Evolutionary conservation across 1,139 yeast genomes (phyloP).

Genomic region (Taphrina deformans): DNA sequence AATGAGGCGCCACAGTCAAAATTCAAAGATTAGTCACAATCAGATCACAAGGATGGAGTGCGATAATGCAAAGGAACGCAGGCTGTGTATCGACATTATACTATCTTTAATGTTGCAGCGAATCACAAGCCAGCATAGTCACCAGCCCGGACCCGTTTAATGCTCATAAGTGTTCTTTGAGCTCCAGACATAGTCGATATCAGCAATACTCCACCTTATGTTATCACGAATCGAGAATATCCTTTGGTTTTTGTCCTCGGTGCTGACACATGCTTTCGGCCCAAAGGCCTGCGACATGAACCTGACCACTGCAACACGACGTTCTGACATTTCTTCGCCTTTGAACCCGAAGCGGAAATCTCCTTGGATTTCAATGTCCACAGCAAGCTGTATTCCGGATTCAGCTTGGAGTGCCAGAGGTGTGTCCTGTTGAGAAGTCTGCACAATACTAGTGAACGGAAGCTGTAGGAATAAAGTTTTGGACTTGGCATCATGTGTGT

Average conservation of each 20-base stretch:
- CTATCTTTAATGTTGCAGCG: background rate
- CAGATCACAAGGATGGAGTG: too few species aligned
- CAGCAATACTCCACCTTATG: slow-evolving; percentile 19
- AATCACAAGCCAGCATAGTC: background rate
- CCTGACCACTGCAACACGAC: slow-evolving; percentile 11
- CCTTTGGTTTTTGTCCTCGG: slow-evolving; percentile 17
- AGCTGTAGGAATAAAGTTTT: slow-evolving; percentile 20
- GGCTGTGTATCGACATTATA: too few species aligned
- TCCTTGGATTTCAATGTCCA: slow-evolving; percentile 21
- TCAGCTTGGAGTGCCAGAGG: slow-evolving; percentile 19
- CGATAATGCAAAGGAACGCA: too few species aligned
- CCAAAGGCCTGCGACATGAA: slow-evolving; percentile 21
- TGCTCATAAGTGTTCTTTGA: background rate
- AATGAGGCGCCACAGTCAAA: too few species aligned
- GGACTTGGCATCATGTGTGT: slow-evolving; percentile 9
- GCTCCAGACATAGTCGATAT: slow-evolving; percentile 16
- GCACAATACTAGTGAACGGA: slow-evolving; percentile 20
- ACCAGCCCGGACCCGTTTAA: background rate
- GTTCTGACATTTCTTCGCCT: slow-evolving; percentile 19
- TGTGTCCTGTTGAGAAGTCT: slow-evolving; percentile 3
- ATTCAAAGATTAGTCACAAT: too few species aligned
- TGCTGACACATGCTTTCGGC: background rate
- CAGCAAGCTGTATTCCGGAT: slow-evolving; percentile 16
- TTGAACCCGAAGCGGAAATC: background rate
- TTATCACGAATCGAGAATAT: slow-evolving; percentile 22